phyloP scores from a whole-genome alignment of 495 filamentous ascomycete species.

The Hypoxylon perforatum region DNA sequence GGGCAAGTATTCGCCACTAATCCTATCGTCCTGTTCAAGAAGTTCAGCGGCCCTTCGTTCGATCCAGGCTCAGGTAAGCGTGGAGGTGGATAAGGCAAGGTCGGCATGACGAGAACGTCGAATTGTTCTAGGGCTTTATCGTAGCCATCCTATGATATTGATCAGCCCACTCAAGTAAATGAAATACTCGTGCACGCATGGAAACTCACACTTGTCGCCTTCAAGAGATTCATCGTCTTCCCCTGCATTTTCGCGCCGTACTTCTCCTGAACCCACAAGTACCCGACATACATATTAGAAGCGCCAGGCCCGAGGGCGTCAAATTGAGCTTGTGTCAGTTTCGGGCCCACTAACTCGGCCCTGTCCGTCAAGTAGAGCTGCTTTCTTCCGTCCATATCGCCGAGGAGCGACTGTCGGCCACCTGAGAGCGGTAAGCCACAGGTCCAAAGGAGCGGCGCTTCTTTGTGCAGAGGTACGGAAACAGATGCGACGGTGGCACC shows the following conservation, averaged over 20 bases:
- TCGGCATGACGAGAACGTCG: slow-evolving; percentile 63
- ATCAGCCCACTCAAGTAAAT: slow-evolving; percentile 1
- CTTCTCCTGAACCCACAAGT: slow-evolving; percentile 45
- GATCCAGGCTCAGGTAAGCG: slow-evolving; percentile 28
- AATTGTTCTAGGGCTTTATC: slow-evolving; percentile 54
- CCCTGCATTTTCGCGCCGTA: slow-evolving; percentile 47
- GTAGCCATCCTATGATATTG: slow-evolving; percentile 50
- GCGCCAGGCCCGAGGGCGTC: slow-evolving; percentile 49
- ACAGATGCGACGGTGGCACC: slow-evolving; percentile 64
- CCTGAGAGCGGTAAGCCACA: slow-evolving; percentile 41
- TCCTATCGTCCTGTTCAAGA: slow-evolving; percentile 55
- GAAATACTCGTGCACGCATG: no score
- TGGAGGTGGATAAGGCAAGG: slow-evolving; percentile 46
- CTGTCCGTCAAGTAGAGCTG: slow-evolving; percentile 48
- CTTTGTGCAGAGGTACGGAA: slow-evolving; percentile 62
- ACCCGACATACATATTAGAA: slow-evolving; percentile 47
- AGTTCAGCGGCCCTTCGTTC: slow-evolving; percentile 50
- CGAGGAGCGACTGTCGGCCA: slow-evolving; percentile 44
- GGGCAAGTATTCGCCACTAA: slow-evolving; percentile 65
- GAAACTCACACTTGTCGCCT: slow-evolving; percentile 30
- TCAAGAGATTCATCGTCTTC: slow-evolving; percentile 45
- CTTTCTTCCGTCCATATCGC: slow-evolving; percentile 46
- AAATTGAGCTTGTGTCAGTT: slow-evolving; percentile 48
- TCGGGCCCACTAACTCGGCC: slow-evolving; percentile 36
- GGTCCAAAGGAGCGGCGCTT: slow-evolving; percentile 63